Evolutionary conservation across 768 basidiomycete genomes (phyloP).

Genomic region (Termitomyces sp.): DNA sequence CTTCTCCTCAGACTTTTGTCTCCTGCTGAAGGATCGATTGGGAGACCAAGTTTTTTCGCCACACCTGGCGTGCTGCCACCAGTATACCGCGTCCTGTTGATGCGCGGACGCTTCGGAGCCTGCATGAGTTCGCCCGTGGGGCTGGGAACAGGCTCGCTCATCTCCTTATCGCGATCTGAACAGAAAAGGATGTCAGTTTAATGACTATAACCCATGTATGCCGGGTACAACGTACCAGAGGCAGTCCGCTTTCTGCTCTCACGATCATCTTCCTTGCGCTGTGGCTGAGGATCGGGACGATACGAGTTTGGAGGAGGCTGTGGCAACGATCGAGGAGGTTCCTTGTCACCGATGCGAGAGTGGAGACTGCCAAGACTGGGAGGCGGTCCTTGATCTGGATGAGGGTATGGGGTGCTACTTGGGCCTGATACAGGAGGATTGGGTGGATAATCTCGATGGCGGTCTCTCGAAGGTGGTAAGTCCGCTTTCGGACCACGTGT

Average conservation of each 20-base stretch:
- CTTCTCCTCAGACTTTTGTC: conserved; percentile 61
- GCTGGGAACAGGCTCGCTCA: conserved; percentile 32
- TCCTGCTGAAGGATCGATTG: conserved; percentile 59
- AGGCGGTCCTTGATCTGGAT: conserved; percentile 22
- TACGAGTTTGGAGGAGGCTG: conserved; percentile 40
- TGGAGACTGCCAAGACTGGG: conserved; percentile 32
- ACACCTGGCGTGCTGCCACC: conserved; percentile 29
- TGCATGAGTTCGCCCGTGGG: conserved; percentile 36
- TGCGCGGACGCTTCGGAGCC: conserved; percentile 59
- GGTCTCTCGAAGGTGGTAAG: conserved; percentile 34
- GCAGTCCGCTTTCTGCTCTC: conserved; percentile 67
- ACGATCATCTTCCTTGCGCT: conserved; percentile 60
- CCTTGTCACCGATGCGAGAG: conserved; percentile 64
- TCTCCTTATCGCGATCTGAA: conserved; percentile 66
- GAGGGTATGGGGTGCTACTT: conserved; percentile 17
- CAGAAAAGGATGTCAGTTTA: conserved; percentile 4
- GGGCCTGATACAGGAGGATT: conserved; percentile 21
- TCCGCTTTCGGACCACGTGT: conserved; percentile 43
- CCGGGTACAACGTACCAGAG: conserved; percentile 49
- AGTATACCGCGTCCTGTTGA: conserved; percentile 54
- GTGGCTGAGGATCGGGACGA: conserved; percentile 39
- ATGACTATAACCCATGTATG: neutral
- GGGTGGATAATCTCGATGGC: conserved; percentile 50
- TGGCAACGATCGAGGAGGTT: conserved; percentile 35
- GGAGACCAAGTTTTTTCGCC: conserved; percentile 54